These are phyloP conservation scores for Podospora pseudopauciseta DNA, from an alignment of 495 filamentous ascomycete genomes.

Conservation along the genomic window DNA sequence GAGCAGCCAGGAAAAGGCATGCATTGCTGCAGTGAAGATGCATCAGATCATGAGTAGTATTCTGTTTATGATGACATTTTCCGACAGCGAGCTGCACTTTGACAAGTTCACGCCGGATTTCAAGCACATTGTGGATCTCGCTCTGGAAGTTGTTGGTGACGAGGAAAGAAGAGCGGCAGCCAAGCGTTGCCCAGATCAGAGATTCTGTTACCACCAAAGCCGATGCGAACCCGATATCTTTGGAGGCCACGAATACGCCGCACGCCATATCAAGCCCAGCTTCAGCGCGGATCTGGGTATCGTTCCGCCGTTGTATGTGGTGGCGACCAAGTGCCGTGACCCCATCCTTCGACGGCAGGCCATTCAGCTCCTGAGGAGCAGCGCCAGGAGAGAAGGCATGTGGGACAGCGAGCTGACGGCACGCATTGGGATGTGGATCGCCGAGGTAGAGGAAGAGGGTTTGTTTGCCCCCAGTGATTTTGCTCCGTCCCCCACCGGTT, in stretches of 20 bases:
- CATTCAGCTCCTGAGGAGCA: conserved; percentile 50
- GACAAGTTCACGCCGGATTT: conserved; percentile 42
- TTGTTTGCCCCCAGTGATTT: conserved; percentile 4
- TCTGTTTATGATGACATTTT: conserved; percentile 53
- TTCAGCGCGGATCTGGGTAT: conserved; percentile 55
- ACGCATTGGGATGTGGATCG: conserved; percentile 51
- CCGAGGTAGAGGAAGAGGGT: conserved; percentile 52
- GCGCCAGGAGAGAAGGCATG: conserved; percentile 58
- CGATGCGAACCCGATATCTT: conserved; percentile 36
- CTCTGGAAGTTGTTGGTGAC: conserved; percentile 47
- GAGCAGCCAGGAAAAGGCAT: conserved; percentile 51
- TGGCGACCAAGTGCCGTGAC: conserved; percentile 58
- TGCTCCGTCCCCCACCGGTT: conserved; percentile 20
- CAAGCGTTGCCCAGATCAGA: conserved; percentile 42
- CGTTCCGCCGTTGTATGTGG: conserved; percentile 53
- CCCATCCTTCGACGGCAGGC: conserved; percentile 51
- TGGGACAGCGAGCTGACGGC: conserved; percentile 59
- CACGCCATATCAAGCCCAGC: conserved; percentile 49
- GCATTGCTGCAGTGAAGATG: conserved; percentile 54
- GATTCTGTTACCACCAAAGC: conserved; percentile 41
- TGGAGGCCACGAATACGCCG: conserved; percentile 41
- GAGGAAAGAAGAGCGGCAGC: conserved; percentile 46
- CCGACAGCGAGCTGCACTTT: conserved; percentile 46
- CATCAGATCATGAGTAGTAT: conserved; percentile 50
- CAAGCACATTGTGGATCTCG: conserved; percentile 43